These are phyloP conservation scores for Rhizopogon rudus DNA, from an alignment of 768 basidiomycete genomes.

Conservation along the genomic window DNA sequence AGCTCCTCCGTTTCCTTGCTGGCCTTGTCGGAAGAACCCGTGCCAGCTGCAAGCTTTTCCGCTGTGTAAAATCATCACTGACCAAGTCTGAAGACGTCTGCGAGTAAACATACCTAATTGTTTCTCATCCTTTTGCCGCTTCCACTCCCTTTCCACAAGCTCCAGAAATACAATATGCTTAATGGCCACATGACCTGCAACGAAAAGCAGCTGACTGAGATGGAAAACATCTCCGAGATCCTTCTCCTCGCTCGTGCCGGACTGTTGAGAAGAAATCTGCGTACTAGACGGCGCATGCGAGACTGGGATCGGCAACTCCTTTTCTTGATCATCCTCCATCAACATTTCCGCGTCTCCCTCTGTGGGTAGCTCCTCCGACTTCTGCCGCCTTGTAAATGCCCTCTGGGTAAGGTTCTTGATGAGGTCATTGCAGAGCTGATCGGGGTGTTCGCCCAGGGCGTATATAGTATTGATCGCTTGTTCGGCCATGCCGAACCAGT, in stretches of 20 bases:
- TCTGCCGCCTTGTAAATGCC: constrained; percentile 49
- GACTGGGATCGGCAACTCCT: constrained; percentile 24
- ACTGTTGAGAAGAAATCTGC: constrained; percentile 5
- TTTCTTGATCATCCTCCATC: constrained; percentile 52
- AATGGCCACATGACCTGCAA: constrained; percentile 95
- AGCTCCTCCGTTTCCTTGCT: constrained; percentile 78
- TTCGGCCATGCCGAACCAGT: constrained; percentile 97
- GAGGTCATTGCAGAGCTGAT: constrained; percentile 71
- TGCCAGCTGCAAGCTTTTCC: constrained; percentile 51
- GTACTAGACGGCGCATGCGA: constrained; percentile 13
- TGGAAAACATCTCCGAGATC: constrained; percentile 81
- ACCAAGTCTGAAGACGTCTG: background rate
- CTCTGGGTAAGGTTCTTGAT: constrained; percentile 76
- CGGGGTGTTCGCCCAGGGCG: constrained; percentile 90
- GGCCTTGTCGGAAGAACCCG: constrained; percentile 30
- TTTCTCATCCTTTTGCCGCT: constrained; percentile 90
- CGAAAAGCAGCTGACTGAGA: constrained; percentile 90
- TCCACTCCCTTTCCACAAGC: constrained; percentile 93
- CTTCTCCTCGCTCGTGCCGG: constrained; percentile 24
- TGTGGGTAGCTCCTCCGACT: background rate
- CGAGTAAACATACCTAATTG: constrained; percentile 53
- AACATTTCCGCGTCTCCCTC: constrained; percentile 45
- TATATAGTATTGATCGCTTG: constrained; percentile 97
- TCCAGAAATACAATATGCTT: constrained; percentile 98
- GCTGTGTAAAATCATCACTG: constrained; percentile 29